These are phyloP conservation scores for Cytospora schulzeri DNA, from an alignment of 2,329 filamentous ascomycete species.

Conservation along the genomic window DNA sequence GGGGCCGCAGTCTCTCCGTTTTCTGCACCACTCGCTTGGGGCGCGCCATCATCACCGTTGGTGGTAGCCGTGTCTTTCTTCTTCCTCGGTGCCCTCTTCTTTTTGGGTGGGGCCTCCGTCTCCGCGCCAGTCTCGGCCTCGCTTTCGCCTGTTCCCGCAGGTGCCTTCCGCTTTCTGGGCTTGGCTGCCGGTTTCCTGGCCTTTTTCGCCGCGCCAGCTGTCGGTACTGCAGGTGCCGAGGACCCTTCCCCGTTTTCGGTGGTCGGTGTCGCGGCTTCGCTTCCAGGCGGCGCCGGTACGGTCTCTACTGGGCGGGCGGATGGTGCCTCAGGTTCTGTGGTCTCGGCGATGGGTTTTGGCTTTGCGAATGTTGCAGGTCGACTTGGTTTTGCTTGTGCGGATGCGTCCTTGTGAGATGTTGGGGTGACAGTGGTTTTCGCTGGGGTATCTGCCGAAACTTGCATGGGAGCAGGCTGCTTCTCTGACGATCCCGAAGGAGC, in stretches of 20 bases:
- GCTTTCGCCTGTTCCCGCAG: conserved; percentile 20
- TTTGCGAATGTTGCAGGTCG: background rate
- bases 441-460: background rate
- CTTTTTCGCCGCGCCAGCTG: conserved; percentile 2
- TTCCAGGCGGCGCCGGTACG: background rate
- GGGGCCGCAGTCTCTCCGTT: conserved; percentile 25
- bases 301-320: background rate
- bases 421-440: background rate
- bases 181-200: conserved; percentile 19
- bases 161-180: conserved; percentile 31
- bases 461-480: background rate
- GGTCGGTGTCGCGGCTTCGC: conserved; percentile 6
- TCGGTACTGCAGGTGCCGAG: background rate
- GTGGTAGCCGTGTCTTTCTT: conserved; percentile 30
- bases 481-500: background rate
- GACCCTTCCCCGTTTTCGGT: conserved; percentile 19
- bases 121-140: conserved; percentile 24
- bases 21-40: conserved; percentile 27
- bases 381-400: background rate
- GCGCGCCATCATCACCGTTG: conserved; percentile 17
- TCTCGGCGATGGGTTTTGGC: conserved; percentile 10
- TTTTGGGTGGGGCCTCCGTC: conserved; percentile 27
- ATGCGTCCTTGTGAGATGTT: no score
- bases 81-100: conserved; percentile 29
- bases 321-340: conserved; percentile 4